phyloP scores from a whole-genome alignment of 345 rosid species.

The Psidium guajava region DNA sequence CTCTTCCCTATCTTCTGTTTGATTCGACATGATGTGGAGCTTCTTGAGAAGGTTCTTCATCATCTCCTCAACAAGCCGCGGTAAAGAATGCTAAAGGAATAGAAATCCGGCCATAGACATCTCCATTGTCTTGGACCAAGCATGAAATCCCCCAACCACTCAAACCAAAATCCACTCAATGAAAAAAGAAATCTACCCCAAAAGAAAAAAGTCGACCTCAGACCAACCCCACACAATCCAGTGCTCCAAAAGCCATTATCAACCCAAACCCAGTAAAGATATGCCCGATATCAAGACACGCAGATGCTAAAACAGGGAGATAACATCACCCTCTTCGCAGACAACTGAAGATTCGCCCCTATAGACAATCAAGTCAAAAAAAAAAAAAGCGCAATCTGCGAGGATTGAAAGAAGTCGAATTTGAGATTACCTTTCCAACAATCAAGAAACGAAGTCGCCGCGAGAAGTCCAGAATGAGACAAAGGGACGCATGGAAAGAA shows the following conservation, averaged over 20 bases:
- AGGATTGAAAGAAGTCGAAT: background rate
- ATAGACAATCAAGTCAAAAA: background rate
- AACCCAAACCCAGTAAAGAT: slow-evolving; percentile 17
- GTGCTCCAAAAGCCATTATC: slow-evolving; percentile 4
- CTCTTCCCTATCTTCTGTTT: slow-evolving; percentile 48
- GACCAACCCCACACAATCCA: slow-evolving; percentile 7
- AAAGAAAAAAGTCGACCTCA: background rate
- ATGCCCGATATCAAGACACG: slow-evolving; percentile 14
- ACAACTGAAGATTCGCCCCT: background rate
- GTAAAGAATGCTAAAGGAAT: slow-evolving; percentile 33
- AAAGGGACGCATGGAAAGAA: background rate
- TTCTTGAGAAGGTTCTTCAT: slow-evolving; percentile 93
- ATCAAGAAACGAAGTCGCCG: background rate
- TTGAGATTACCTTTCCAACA: background rate
- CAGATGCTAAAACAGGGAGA: slow-evolving; percentile 1
- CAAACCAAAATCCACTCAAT: slow-evolving; percentile 5
- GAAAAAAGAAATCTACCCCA: background rate
- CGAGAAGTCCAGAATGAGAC: background rate
- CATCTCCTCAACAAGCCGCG: slow-evolving; percentile 16
- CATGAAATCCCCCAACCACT: slow-evolving; percentile 24
- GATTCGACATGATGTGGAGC: slow-evolving; percentile 61
- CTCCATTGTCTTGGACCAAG: slow-evolving; percentile 61
- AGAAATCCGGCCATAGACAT: slow-evolving; percentile 43
- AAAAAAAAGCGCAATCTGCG: background rate
- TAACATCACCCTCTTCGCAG: background rate